Evolutionary conservation across 441 rosid genomes (phyloP).

Genomic region (Erodium trifolium): DNA sequence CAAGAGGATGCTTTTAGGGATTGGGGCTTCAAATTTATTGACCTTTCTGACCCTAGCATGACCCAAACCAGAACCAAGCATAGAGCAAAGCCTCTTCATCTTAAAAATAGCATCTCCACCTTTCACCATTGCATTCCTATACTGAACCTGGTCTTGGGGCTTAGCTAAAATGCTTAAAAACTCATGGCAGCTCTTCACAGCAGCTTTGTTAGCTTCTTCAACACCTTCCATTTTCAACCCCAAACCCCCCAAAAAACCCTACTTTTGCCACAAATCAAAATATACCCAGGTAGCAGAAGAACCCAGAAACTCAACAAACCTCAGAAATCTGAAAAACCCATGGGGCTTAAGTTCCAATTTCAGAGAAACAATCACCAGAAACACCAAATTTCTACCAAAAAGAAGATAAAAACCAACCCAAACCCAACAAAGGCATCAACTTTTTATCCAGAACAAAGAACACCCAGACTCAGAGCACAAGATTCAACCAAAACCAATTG

Average conservation of each 20-base stretch:
- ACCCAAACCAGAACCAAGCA: slow-evolving; percentile 59
- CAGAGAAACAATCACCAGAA: too few relatives aligned
- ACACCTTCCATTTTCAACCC: slow-evolving; percentile 63
- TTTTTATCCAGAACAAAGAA: background rate
- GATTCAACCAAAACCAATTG: slow-evolving; percentile 12
- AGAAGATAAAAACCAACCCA: slow-evolving; percentile 1
- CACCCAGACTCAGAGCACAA: slow-evolving; percentile 6
- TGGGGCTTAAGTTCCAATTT: background rate
- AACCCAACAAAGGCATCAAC: slow-evolving; percentile 13
- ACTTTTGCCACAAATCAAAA: slow-evolving; percentile 15
- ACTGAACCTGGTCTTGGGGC: slow-evolving; percentile 49
- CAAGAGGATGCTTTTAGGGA: slow-evolving; percentile 45
- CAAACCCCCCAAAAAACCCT: slow-evolving; percentile 19
- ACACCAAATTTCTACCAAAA: slow-evolving; percentile 8
- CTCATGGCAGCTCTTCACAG: slow-evolving; percentile 62
- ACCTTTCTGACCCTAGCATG: slow-evolving; percentile 87
- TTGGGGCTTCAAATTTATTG: slow-evolving; percentile 39
- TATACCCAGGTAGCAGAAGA: too few relatives aligned
- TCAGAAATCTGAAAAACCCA: slow-evolving; percentile 23
- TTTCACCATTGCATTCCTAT: slow-evolving; percentile 49
- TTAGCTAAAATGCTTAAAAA: slow-evolving; percentile 43
- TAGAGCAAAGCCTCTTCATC: slow-evolving; percentile 71
- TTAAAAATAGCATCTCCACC: slow-evolving; percentile 71
- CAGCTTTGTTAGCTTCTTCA: slow-evolving; percentile 73
- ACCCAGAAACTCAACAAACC: slow-evolving; percentile 18